Base-by-base conservation (phyloP, 371 early-diverging fungal species). In the Scutellospora calospora region DNA sequence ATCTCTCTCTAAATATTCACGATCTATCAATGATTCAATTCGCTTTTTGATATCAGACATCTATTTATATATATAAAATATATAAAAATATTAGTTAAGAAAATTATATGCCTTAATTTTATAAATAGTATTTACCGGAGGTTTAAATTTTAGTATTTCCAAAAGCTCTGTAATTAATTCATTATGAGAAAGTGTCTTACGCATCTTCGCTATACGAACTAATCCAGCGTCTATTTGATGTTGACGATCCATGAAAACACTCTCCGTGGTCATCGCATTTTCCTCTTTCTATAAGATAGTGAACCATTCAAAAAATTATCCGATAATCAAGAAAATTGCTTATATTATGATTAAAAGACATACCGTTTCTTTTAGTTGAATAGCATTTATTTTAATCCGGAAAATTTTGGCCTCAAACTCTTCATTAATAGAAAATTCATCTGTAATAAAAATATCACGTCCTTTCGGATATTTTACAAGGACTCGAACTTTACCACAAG, bases 211-310 rank as follows among this genome's bases (percentile, higher is more conserved):
- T 66, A 98, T 92, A 52, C 98, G 90, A 6, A 98, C 98, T 84
- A 98, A 92, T 0, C 97, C 97, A 4, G 99, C 99, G 82, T 99
- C 98, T 12, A 97, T 88, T 86, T 93, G 92, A 83, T 93, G 92
- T 81, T 94, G 93, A 55, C 96, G 89, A 84, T 96, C 95, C 65
- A 92, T 88, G 82, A 93, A 89, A 55, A 96, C 95, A 71, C 92
- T 89, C 60, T 92, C 90, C 55, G 90, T 91, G 4, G 95, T 95
- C 38, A 87, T 88, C 38, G 90, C 88, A 54, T 91, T 85, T 82
- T 95, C 95, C 82, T 95, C 94, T 81, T 85, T 79, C 81, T 79
- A 55, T 33, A 22, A 35, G 11, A 85, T 49, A 5, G 29, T 2
- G 1, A 41, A 38, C 49, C 11, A 14, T 49, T 3, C 49, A 49